These are phyloP conservation scores for Melaleuca alternifolia DNA, from an alignment of 345 rosid species.

Conservation along the genomic window DNA sequence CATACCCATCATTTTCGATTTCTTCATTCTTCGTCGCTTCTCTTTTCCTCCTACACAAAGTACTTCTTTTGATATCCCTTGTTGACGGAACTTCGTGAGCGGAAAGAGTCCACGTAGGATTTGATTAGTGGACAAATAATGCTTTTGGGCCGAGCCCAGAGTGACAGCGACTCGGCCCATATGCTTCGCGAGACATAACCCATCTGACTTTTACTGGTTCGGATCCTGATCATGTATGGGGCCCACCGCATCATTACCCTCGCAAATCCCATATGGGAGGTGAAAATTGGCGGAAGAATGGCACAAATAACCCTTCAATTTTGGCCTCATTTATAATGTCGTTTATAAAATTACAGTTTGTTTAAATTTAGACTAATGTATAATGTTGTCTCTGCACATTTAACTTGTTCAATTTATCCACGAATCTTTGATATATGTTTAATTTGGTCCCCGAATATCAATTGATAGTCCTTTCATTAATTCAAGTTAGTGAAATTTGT, in stretches of 20 bases:
- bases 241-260: neutral
- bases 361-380: neutral
- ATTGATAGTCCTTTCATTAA: too few species aligned
- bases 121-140: neutral
- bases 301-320: rapidly evolving
- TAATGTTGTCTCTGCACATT: rapidly evolving
- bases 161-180: neutral
- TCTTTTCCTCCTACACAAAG: neutral
- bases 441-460: too few species aligned
- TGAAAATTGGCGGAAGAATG: neutral
- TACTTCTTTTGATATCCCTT: too few species aligned
- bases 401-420: too few species aligned
- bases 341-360: rapidly evolving
- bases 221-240: neutral
- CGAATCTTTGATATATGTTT: too few species aligned
- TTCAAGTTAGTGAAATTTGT: too few species aligned
- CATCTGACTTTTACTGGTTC: neutral
- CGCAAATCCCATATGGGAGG: neutral
- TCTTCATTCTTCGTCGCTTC: neutral
- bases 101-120: neutral
- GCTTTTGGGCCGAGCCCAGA: neutral
- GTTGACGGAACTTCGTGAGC: neutral
- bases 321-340: rapidly evolving
- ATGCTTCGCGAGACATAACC: neutral
- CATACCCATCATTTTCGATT: neutral